Evolutionary conservation across 2,329 filamentous ascomycete genomes (phyloP).

Genomic region (Apiospora aurea): DNA sequence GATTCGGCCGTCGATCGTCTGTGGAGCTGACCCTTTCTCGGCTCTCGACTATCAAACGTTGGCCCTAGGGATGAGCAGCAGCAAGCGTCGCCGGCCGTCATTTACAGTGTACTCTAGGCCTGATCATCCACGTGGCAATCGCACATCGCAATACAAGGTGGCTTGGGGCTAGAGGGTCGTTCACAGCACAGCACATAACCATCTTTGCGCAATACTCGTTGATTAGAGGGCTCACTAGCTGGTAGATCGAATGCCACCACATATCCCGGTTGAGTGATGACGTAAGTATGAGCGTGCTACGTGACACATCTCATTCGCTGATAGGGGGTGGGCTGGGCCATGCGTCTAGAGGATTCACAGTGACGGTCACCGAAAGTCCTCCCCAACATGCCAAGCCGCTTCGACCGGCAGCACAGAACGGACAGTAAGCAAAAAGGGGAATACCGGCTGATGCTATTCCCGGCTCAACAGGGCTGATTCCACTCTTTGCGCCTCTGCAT

Average conservation of each 20-base stretch:
- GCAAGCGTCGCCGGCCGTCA: neutral
- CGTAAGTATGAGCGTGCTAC: constrained; percentile 10
- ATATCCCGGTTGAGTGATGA: neutral
- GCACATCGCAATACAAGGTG: constrained; percentile 18
- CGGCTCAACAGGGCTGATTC: neutral
- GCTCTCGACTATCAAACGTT: constrained; percentile 1
- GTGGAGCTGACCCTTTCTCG: neutral
- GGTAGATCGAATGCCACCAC: neutral
- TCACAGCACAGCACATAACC: constrained; percentile 13
- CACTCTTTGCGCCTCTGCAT: neutral
- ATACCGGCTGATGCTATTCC: neutral
- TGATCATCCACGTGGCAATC: constrained; percentile 1
- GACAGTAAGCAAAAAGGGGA: neutral
- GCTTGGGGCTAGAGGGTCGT: neutral
- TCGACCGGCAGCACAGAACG: neutral
- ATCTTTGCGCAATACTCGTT: neutral
- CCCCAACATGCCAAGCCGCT: constrained; percentile 1
- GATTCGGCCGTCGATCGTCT: constrained; percentile 6
- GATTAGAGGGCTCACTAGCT: neutral
- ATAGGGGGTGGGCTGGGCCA: neutral
- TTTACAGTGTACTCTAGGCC: neutral
- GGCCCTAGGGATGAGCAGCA: constrained; percentile 14
- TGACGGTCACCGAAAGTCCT: neutral
- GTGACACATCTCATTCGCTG: neutral
- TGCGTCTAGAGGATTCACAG: neutral